These are phyloP conservation scores for Raphanus raphanistrum DNA, from an alignment of 345 rosid species.

Conservation along the genomic window DNA sequence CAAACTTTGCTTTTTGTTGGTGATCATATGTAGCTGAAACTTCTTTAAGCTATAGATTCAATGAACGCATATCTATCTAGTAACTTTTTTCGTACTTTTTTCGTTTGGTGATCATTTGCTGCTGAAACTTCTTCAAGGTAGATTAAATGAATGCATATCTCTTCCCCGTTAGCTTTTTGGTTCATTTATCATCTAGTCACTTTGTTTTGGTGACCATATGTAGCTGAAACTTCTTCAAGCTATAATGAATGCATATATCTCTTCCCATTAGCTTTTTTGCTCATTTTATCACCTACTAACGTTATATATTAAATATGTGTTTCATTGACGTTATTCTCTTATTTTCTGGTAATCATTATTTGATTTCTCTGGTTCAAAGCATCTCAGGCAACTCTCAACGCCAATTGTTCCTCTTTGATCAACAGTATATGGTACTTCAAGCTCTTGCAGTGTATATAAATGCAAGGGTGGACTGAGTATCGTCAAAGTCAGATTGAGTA, in stretches of 20 bases:
- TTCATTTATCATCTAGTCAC: neutral
- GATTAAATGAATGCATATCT: conserved; percentile 20
- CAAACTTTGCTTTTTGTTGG: conserved; percentile 2
- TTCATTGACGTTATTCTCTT: neutral
- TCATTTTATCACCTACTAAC: neutral
- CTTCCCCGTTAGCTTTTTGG: neutral
- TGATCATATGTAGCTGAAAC: conserved; percentile 27
- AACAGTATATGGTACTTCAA: conserved; percentile 3
- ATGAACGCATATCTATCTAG: neutral
- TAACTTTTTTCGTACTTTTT: neutral
- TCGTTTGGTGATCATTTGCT: neutral
- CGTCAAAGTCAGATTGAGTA: conserved; percentile 50
- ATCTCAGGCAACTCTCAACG: conserved; percentile 21
- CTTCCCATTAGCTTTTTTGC: neutral
- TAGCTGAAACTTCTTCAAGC: neutral
- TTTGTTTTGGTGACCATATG: neutral
- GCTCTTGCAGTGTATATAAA: conserved; percentile 7
- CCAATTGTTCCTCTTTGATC: neutral
- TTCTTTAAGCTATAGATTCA: conserved; percentile 15
- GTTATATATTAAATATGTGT: neutral
- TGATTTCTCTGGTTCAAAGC: conserved; percentile 13
- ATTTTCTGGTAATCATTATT: conserved; percentile 10
- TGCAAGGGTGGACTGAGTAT: neutral
- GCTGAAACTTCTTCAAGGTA: neutral
- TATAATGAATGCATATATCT: neutral